These are phyloP conservation scores for Saussurea involucrata DNA, from an alignment of 129 eudicot genomes.

Conservation along the genomic window DNA sequence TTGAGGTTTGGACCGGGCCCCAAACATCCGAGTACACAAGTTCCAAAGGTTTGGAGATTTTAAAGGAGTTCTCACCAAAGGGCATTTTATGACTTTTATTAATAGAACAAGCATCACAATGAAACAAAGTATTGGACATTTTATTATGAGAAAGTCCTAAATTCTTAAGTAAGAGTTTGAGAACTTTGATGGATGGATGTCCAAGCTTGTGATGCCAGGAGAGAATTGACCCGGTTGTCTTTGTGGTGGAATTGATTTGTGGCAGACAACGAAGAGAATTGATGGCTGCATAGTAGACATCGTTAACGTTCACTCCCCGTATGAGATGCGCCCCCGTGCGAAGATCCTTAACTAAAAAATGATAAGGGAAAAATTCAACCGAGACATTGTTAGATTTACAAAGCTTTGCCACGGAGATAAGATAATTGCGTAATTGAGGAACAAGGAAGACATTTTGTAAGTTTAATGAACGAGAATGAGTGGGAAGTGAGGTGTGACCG, in stretches of 20 bases:
- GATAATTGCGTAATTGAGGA: not conserved
- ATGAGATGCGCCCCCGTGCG: slow-evolving; percentile 1
- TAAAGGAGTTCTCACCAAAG: no score
- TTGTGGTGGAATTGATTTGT: not conserved
- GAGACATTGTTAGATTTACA: not conserved
- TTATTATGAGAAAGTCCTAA: no score
- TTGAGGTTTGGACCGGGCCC: no score
- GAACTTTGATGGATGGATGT: no score
- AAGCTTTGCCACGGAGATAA: not conserved
- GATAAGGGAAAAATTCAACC: not conserved
- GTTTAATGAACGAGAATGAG: not conserved
- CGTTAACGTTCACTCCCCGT: not conserved
- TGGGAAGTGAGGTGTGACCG: not conserved
- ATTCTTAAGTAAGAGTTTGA: no score
- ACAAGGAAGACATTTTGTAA: not conserved
- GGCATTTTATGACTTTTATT: no score
- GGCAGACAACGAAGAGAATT: not conserved
- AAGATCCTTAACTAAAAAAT: not conserved
- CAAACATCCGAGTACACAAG: no score
- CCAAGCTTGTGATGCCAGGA: not conserved
- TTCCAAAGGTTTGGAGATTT: no score
- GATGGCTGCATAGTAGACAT: not conserved
- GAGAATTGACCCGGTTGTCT: not conserved
- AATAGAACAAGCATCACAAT: no score
- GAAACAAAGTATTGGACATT: no score